A percentile compares a stretch with the other conserved stretches of the same genome.
phyloP scores from a whole-genome alignment of 2,329 filamentous ascomycete species.

The Apiospora malaysiana region DNA sequence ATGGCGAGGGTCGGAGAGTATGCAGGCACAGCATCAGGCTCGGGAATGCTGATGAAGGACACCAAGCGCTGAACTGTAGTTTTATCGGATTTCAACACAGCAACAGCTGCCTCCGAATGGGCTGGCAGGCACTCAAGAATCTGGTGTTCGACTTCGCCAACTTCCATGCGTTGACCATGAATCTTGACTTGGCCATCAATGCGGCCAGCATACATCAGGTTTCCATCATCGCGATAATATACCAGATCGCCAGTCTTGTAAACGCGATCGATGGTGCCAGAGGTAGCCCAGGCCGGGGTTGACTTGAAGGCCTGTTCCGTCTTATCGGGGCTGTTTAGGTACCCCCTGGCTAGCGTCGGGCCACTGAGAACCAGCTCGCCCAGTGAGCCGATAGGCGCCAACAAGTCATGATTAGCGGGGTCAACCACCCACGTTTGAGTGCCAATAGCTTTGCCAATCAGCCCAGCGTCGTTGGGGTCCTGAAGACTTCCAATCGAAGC shows the following conservation, averaged over 20 bases:
- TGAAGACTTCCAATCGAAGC: not conserved
- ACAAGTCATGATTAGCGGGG: conserved; percentile 25
- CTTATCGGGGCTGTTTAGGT: conserved; percentile 46
- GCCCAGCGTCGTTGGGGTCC: not conserved
- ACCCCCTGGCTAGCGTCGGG: conserved; percentile 46
- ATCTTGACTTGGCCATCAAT: conserved; percentile 19
- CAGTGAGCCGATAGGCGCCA: conserved; percentile 29
- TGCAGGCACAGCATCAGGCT: too few species aligned
- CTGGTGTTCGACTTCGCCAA: conserved; percentile 8
- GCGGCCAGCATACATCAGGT: conserved; percentile 5
- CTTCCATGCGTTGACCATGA: conserved; percentile 15
- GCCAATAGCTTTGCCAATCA: not conserved
- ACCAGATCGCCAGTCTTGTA: conserved; percentile 15
- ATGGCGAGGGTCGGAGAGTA: not conserved
- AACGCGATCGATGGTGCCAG: not conserved
- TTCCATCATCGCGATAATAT: not conserved
- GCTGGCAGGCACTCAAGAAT: conserved; percentile 3
- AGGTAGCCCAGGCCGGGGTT: conserved; percentile 26
- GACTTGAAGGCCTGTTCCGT: conserved; percentile 44
- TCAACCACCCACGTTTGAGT: conserved; percentile 27
- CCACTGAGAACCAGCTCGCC: conserved; percentile 31
- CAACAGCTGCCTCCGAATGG: not conserved
- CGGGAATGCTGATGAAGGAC: not conserved
- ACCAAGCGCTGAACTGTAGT: not conserved
- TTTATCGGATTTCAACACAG: not conserved